Evolutionary conservation across 2,329 filamentous ascomycete species (phyloP), one percentile per base, ranked within the genome.

Genomic region (Tolypocladium amazonense): DNA sequence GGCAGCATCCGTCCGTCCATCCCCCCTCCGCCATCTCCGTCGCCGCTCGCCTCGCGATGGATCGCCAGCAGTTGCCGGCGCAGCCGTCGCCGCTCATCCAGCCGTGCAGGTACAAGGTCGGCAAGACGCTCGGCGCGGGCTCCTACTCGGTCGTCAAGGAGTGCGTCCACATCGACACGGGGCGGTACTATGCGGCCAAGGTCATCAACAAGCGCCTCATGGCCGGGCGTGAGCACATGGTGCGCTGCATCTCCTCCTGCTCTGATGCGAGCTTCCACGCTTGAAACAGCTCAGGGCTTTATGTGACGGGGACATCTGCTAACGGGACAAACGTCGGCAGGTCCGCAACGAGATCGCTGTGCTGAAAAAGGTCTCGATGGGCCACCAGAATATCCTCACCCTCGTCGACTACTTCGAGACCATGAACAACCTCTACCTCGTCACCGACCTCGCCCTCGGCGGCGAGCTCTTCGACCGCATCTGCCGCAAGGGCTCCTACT

Each of bases 321-420:
- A 9, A 53, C 60, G 58, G 25, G 43, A 45, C 11, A 4, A 35
- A 52, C 8, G 4, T n/a, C 18, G 8, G n/a, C 53, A 96, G 91
- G 90, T 96, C 61, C 89, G 94, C 63, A 99, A 99, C 73, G 94
- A 99, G 77, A 99, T 99, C 68, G 93, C 94, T 8, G 92, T 99
- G 33, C 82, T 99, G 66, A 97, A 97, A 76, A 88, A 88, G 70
- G 93, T 99, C n/a, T 97, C 93, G 1, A 96, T 99, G 90, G 94
- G 94, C 59, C 93, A 99, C 77, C 90, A 94, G 74, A 99, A 99
- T 72, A 97, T 99, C 72, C 79, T 99, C 62, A 99, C 94, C 1
- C 82, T 99, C 61, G 94, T 97, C 68, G 94, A 99, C 78, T 99
- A 97, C 76, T 99, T 99, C 71, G 94, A 99, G 79, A 99, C 94